Percentiles rank a stretch among this genome's conserved stretches.
These are phyloP conservation scores for Argentina anserina DNA, from an alignment of 306 rosid species.

Conservation along the genomic window DNA sequence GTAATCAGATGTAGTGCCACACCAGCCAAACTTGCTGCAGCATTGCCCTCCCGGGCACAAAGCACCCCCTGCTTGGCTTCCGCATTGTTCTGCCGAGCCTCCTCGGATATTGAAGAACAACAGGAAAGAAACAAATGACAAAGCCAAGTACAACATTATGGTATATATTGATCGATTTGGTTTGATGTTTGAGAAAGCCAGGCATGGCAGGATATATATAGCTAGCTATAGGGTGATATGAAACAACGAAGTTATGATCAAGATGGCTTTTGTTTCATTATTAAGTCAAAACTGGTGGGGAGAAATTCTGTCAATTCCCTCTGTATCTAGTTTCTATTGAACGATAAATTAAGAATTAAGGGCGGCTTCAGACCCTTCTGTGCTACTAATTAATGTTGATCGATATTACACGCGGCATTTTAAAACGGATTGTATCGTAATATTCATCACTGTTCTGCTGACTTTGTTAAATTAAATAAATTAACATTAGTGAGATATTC, in stretches of 20 bases:
- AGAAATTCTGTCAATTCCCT: not conserved
- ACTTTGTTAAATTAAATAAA: too few species aligned
- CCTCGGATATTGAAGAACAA: not conserved
- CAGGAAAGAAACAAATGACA: not conserved
- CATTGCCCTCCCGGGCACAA: slow-evolving; percentile 41
- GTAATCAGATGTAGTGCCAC: slow-evolving; percentile 24
- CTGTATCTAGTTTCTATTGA: too few species aligned
- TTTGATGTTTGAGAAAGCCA: not conserved
- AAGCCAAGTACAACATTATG: slow-evolving; percentile 5
- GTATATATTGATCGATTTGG: not conserved
- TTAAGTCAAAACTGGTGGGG: not conserved
- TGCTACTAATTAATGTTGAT: too few species aligned
- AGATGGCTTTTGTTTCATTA: not conserved
- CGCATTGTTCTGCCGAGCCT: slow-evolving; percentile 26
- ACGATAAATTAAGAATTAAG: not conserved
- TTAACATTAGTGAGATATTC: too few species aligned
- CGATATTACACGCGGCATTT: too few species aligned
- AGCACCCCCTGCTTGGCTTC: slow-evolving; percentile 38
- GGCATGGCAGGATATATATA: not conserved
- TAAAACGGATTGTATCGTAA: too few species aligned
- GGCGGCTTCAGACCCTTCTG: not conserved
- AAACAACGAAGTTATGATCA: not conserved
- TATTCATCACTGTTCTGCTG: too few species aligned
- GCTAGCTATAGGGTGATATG: not conserved
- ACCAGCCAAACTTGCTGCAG: slow-evolving; percentile 57